These are phyloP conservation scores for Angomonas deanei DNA, from an alignment of 208 protist species.

Conservation along the genomic window DNA sequence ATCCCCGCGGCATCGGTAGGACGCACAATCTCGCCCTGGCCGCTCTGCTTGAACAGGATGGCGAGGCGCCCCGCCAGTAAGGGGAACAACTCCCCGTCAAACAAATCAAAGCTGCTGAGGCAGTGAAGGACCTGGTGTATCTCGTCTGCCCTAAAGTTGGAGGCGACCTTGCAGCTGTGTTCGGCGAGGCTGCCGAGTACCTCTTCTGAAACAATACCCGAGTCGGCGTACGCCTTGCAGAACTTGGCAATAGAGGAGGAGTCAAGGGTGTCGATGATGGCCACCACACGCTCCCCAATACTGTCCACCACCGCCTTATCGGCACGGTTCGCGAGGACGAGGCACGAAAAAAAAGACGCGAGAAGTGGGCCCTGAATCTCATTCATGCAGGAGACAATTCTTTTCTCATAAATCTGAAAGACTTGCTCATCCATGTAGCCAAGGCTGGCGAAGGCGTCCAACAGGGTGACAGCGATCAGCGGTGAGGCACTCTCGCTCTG, in stretches of 20 bases:
- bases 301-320: constrained; percentile 38
- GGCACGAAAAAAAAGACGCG: constrained; percentile 54
- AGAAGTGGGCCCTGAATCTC: constrained; percentile 64
- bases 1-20: constrained; percentile 56
- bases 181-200: constrained; percentile 83
- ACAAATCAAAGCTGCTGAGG: constrained; percentile 81
- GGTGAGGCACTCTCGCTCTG: constrained; percentile 32
- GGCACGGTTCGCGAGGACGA: constrained; percentile 49
- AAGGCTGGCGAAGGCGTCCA: constrained; percentile 79
- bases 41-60: constrained; percentile 46
- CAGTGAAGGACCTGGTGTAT: constrained; percentile 59
- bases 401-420: constrained; percentile 64
- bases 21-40: constrained; percentile 56
- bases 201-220: constrained; percentile 64
- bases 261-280: constrained; percentile 62
- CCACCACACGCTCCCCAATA: constrained; percentile 50
- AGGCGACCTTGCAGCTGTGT: constrained; percentile 70
- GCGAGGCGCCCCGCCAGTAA: constrained; percentile 71
- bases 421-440: constrained; percentile 68
- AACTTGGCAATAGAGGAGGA: constrained; percentile 68
- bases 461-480: constrained; percentile 70
- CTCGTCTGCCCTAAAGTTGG: constrained; percentile 76
- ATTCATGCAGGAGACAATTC: constrained; percentile 40
- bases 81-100: constrained; percentile 88
- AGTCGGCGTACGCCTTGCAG: constrained; percentile 67